Evolutionary conservation across 352 stramenopile species (phyloP).

Genomic region (Phytophthora pinifolia): DNA sequence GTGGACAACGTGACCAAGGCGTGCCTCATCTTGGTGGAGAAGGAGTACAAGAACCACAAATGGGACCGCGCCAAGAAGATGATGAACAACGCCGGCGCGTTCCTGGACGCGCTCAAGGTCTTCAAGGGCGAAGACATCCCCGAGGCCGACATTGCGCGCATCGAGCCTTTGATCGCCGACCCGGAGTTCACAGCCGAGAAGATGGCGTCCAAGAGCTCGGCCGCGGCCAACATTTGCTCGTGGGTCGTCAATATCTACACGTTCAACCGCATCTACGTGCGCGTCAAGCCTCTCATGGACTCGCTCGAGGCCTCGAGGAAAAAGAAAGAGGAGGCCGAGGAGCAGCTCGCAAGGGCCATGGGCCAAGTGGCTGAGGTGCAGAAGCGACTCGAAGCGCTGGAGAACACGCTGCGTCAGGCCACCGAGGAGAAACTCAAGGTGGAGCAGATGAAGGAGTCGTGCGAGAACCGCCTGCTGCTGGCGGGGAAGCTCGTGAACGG

Average conservation of each 20-base stretch:
- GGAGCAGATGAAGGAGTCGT: slow-evolving; percentile 94
- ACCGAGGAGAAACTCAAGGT: slow-evolving; percentile 97
- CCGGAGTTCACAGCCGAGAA: slow-evolving; percentile 95
- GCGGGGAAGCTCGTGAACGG: slow-evolving; percentile 96
- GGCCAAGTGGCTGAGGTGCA: slow-evolving; percentile 94
- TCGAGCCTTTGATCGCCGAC: slow-evolving; percentile 93
- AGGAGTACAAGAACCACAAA: slow-evolving; percentile 98
- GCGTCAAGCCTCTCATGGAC: slow-evolving; percentile 98
- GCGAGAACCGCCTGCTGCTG: slow-evolving; percentile 91
- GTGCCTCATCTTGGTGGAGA: slow-evolving; percentile 96
- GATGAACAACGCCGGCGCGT: slow-evolving; percentile 98
- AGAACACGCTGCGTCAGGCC: slow-evolving; percentile 93
- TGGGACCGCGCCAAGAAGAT: slow-evolving; percentile 99
- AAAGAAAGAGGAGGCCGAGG: slow-evolving; percentile 92
- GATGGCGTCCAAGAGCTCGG: slow-evolving; percentile 96
- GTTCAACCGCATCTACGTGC: slow-evolving; percentile 99
- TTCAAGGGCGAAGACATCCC: slow-evolving; percentile 96
- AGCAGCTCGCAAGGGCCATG: slow-evolving; percentile 91
- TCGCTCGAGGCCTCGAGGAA: slow-evolving; percentile 94
- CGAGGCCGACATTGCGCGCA: slow-evolving; percentile 91
- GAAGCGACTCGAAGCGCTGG: slow-evolving; percentile 88
- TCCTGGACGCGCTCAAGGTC: slow-evolving; percentile 91
- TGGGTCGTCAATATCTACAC: slow-evolving; percentile 98
- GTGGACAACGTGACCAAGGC: slow-evolving; percentile 97
- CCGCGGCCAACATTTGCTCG: slow-evolving; percentile 96